Conservation (phyloP, 441 rosid genomes). For the Arabidopsis lyrata region DNA sequence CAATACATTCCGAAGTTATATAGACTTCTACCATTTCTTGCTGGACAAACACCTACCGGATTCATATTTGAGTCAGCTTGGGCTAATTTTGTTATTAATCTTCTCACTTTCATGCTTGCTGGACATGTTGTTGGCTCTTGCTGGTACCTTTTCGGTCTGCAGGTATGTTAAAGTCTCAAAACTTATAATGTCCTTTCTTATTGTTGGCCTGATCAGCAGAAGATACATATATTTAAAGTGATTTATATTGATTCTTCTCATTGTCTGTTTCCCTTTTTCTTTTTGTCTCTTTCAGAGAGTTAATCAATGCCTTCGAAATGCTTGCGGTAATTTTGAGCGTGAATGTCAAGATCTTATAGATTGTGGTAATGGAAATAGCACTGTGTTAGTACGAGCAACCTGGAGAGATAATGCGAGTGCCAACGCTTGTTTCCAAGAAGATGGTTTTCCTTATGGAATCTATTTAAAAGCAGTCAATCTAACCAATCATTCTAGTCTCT, state of each 20-base stretch:
- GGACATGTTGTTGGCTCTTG: conserved; percentile 85
- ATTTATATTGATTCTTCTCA: conserved; percentile 5
- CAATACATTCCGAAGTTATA: conserved; percentile 81
- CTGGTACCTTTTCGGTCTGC: conserved; percentile 94
- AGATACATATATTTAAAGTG: conserved; percentile 10
- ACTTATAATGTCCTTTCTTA: not conserved
- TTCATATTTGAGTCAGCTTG: conserved; percentile 92
- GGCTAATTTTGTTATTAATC: conserved; percentile 88
- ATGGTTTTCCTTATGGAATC: conserved; percentile 70
- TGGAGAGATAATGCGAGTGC: conserved; percentile 60
- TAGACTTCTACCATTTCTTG: conserved; percentile 75
- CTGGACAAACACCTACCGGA: conserved; percentile 76
- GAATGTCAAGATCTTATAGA: conserved; percentile 56
- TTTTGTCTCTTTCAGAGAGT: conserved; percentile 65
- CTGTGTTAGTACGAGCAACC: not conserved
- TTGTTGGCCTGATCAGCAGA: conserved; percentile 50
- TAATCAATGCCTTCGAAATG: conserved; percentile 79
- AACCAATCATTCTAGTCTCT: conserved; percentile 48
- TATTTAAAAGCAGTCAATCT: conserved; percentile 62
- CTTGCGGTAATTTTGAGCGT: conserved; percentile 44
- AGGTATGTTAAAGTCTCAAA: conserved; percentile 54
- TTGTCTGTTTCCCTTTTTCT: not conserved
- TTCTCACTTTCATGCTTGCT: conserved; percentile 74
- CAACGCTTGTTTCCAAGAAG: conserved; percentile 55
- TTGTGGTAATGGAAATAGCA: conserved; percentile 54